These are phyloP conservation scores for Calonectria pteridis DNA, from an alignment of 2,329 filamentous ascomycete species.

Conservation along the genomic window DNA sequence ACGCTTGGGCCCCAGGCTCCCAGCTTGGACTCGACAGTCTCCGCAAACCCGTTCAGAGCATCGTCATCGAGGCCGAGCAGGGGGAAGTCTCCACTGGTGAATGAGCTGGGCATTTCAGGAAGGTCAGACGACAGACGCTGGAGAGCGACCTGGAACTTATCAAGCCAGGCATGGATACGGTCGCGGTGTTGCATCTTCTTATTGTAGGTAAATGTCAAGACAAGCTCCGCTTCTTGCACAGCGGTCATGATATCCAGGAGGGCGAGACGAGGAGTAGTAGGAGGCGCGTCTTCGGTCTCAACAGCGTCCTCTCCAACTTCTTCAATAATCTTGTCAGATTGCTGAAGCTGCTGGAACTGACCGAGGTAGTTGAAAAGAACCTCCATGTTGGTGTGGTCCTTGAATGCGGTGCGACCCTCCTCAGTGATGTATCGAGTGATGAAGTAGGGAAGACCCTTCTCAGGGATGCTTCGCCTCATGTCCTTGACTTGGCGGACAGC, in stretches of 20 bases:
- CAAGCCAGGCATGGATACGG: background rate
- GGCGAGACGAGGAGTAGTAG: background rate
- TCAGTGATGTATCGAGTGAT: slow-evolving; percentile 29
- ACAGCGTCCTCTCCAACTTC: background rate
- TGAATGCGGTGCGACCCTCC: slow-evolving; percentile 44
- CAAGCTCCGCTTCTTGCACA: background rate
- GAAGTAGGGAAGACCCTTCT: slow-evolving; percentile 39
- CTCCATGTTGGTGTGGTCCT: slow-evolving; percentile 47
- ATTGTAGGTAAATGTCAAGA: background rate
- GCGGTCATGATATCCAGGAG: background rate
- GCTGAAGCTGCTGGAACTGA: slow-evolving; percentile 38
- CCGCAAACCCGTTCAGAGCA: background rate
- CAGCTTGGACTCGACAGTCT: background rate
- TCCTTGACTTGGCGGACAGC: slow-evolving; percentile 39
- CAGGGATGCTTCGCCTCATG: slow-evolving; percentile 24
- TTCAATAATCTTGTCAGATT: slow-evolving; percentile 4
- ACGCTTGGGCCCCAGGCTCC: background rate
- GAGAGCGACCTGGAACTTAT: background rate
- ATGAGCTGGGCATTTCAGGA: background rate
- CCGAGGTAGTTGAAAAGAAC: slow-evolving; percentile 42
- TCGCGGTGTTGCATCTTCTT: background rate
- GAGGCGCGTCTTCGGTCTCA: background rate
- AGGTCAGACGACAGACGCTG: background rate
- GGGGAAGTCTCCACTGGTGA: background rate
- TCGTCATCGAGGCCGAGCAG: background rate